Percentiles rank a stretch among this genome's conserved stretches.
Evolutionary conservation across 805 yeast genomes (phyloP).

Genomic region (Martiniozyma abietophila): DNA sequence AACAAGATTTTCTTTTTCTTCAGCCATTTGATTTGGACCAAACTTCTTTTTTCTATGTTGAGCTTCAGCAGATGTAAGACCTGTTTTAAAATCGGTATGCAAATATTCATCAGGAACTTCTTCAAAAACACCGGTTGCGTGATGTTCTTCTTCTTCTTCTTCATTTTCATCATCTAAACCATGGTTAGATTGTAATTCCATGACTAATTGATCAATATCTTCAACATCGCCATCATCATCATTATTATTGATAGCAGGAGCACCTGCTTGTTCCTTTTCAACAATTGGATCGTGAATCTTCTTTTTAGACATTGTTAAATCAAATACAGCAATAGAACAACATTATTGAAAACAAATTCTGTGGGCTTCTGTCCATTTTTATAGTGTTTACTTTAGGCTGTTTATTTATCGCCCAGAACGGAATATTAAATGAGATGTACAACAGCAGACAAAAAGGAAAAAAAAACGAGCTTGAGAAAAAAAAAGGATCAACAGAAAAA

Average conservation of each 20-base stretch:
- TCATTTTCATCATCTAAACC: conserved; percentile 41
- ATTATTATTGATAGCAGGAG: conserved; percentile 26
- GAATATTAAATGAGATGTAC: no score
- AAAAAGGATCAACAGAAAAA: no score
- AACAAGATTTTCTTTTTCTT: conserved; percentile 71
- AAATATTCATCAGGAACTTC: conserved; percentile 81
- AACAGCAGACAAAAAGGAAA: no score
- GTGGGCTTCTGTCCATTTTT: no score
- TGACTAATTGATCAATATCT: conserved; percentile 63
- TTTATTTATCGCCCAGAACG: no score
- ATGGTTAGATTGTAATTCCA: conserved; percentile 68
- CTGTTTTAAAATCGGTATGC: conserved; percentile 70
- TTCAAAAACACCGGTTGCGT: conserved; percentile 49
- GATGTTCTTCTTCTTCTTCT: conserved; percentile 40
- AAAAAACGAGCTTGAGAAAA: no score
- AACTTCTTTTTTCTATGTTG: conserved; percentile 76
- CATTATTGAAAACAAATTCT: no score
- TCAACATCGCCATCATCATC: conserved; percentile 43
- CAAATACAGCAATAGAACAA: no score
- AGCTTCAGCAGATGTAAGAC: conserved; percentile 74
- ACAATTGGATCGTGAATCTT: no score
- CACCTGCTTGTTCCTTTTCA: conserved; percentile 50
- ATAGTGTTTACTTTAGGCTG: no score
- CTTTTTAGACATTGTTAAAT: no score
- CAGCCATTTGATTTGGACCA: conserved; percentile 87